Conservation (phyloP, 2,329 filamentous ascomycete species). For the Boeremia lycopersici region DNA sequence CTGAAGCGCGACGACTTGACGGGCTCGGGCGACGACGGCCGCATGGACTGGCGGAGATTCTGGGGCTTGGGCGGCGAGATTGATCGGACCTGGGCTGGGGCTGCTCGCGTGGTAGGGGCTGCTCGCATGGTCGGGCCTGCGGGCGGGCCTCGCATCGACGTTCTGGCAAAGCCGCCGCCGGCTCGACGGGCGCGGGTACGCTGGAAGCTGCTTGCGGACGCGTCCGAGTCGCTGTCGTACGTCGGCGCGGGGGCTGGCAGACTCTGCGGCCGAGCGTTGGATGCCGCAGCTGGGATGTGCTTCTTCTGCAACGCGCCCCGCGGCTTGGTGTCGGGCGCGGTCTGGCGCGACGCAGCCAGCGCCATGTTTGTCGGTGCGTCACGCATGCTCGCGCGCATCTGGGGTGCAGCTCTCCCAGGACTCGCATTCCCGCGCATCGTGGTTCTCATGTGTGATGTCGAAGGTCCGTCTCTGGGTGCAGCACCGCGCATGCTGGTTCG, state of each 20-base stretch:
- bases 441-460: conserved; percentile 36
- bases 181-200: conserved; percentile 56
- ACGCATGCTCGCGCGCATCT: conserved; percentile 50
- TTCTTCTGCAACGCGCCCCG: conserved; percentile 49
- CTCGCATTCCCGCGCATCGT: conserved; percentile 39
- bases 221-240: conserved; percentile 51
- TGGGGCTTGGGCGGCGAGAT: conserved; percentile 41
- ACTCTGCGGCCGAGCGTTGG: conserved; percentile 37
- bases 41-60: conserved; percentile 42
- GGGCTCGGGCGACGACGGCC: conserved; percentile 41
- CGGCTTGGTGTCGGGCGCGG: conserved; percentile 36
- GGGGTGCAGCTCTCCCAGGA: conserved; percentile 16
- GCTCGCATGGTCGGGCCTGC: conserved; percentile 40
- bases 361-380: conserved; percentile 34
- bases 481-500: conserved; percentile 45
- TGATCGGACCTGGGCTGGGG: conserved; percentile 46
- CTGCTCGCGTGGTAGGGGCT: conserved; percentile 25
- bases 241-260: conserved; percentile 35
- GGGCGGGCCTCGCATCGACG: conserved; percentile 67
- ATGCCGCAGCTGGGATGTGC: conserved; percentile 40
- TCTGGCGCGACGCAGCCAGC: conserved; percentile 44
- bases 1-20: conserved; percentile 64
- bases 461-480: conserved; percentile 10
- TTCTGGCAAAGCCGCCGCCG: conserved; percentile 65
- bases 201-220: conserved; percentile 76